A percentile compares a stretch with the other conserved stretches of the same genome.
Conservation (phyloP, 2,329 filamentous ascomycete genomes). For the Pyrenochaeta sp. region DNA sequence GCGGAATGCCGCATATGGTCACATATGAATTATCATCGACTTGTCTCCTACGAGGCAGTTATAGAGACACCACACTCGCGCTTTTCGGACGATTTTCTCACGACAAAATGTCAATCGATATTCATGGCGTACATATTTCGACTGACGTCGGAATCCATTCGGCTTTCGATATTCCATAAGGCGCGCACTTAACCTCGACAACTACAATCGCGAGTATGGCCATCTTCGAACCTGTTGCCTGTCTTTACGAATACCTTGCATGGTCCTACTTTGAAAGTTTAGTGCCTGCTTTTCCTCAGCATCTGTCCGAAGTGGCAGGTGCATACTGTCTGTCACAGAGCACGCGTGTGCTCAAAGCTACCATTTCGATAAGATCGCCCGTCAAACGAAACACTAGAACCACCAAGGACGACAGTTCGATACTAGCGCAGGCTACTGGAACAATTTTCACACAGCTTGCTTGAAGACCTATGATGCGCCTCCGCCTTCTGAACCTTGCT, state of each 20-base stretch:
- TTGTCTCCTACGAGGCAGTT: background rate
- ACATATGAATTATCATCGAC: slow-evolving; percentile 9
- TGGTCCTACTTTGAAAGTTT: too few species aligned
- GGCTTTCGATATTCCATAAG: background rate
- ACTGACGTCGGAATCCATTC: background rate
- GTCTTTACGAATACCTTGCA: too few species aligned
- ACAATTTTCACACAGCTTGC: too few species aligned
- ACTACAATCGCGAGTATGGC: background rate
- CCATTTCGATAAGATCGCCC: too few species aligned
- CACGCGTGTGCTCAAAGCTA: too few species aligned
- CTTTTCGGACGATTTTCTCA: background rate
- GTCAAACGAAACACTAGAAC: too few species aligned
- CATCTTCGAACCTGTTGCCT: background rate
- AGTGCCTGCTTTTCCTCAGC: too few species aligned
- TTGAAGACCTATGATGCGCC: slow-evolving; percentile 19
- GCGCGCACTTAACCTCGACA: background rate
- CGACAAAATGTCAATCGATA: background rate
- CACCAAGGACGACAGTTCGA: too few species aligned
- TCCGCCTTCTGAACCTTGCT: background rate
- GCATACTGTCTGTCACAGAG: too few species aligned
- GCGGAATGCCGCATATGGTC: slow-evolving; percentile 14
- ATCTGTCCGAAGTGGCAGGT: too few species aligned
- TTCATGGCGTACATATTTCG: background rate
- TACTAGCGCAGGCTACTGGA: too few species aligned
- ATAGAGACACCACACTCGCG: background rate